phyloP scores from a whole-genome alignment of 768 basidiomycete genomes.

The Arthromyces matolae region DNA sequence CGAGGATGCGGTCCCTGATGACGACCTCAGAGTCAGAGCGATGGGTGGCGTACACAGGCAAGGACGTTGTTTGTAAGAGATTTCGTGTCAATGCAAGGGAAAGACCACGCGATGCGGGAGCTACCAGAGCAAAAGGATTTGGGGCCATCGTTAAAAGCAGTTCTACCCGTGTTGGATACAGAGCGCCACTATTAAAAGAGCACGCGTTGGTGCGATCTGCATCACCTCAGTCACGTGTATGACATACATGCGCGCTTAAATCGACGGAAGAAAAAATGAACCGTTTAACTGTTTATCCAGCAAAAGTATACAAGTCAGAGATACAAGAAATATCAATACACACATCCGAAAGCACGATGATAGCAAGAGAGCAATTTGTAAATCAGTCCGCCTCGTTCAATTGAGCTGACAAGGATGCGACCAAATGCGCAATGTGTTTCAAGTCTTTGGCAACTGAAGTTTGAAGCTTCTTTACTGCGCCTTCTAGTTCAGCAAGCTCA shows the following conservation, averaged over 20 bases:
- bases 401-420: constrained; percentile 25
- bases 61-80: constrained; percentile 44
- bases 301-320: constrained; percentile 11
- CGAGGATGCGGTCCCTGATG: constrained; percentile 40
- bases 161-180: background rate
- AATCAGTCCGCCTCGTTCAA: constrained; percentile 28
- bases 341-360: constrained; percentile 6
- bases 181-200: background rate
- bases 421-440: constrained; percentile 31
- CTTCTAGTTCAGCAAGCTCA: constrained; percentile 33
- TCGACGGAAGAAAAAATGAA: background rate
- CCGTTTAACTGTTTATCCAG: constrained; percentile 1
- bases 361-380: background rate
- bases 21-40: constrained; percentile 33
- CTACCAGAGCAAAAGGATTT: constrained; percentile 48
- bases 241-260: constrained; percentile 2
- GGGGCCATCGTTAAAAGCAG: constrained; percentile 12
- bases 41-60: constrained; percentile 56
- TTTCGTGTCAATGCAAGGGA: constrained; percentile 53
- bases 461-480: constrained; percentile 32
- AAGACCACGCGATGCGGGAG: constrained; percentile 55
- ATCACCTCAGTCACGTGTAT: constrained; percentile 13
- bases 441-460: constrained; percentile 30
- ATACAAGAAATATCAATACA: constrained; percentile 13
- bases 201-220: constrained; percentile 9